Evolutionary conservation across 164 flowering plant genomes (phyloP), one percentile per base, ranked within the genome.

Genomic region (Liriodendron chinense): DNA sequence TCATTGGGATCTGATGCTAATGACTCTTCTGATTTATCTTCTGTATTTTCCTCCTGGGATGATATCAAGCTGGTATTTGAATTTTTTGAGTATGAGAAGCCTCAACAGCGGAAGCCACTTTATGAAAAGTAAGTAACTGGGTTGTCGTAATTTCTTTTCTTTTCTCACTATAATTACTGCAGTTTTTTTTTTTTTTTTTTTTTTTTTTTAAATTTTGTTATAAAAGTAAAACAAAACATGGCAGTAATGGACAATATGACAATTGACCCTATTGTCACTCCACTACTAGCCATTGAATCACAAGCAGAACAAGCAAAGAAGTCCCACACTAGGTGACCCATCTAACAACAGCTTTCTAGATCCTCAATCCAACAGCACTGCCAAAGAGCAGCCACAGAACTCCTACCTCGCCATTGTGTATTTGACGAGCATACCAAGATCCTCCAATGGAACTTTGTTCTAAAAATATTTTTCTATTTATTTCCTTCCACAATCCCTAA

Each of bases 31-130:
- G 78, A 76, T 65, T 69, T 63, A 72, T 75, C 78, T 49, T 65
- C 76, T 21, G 77, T 75, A 70, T 77, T 65, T 25, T 57, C 72
- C 16, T 73, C 24, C 12, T 47, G 77, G 16, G 76, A 77, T 77
- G 88, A 82, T 70, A 43, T 69, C 23, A 89, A 91, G 79, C 89
- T 89, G 20, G 78, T 92, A 48, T 91, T 89, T 75, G 93, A 92
- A 71, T 92, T 83, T 80, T 92, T 89, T 83, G 94, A 92, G 73
- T 76, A 74, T 10, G 92, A 85, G 26, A 89, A 77, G 74, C 97
- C 93, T 70, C 93, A 82, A 34, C 87, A 75, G 64, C 84, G 97
- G 72, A 85, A 47, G 23, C 91, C 94, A 9, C 76, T 92, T 22
- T 87, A 78, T 86, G 91, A 89, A 23, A 91, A 86, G 97, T 89